These are phyloP conservation scores for Sideroxylon spinosum DNA, from an alignment of 179 eudicot genomes.

Conservation along the genomic window DNA sequence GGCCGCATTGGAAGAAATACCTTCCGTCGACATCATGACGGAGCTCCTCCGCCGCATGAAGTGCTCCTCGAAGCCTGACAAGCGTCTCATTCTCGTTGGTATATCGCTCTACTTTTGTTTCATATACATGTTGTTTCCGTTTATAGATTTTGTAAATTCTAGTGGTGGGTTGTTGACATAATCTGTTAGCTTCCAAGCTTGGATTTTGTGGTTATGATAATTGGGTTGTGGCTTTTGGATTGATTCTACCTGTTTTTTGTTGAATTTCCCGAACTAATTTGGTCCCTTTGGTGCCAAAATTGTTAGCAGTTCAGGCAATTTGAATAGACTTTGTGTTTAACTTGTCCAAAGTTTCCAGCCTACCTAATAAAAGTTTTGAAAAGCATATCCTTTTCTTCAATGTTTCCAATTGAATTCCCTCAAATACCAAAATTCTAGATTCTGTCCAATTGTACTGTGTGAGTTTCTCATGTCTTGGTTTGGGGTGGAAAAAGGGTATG, in stretches of 20 bases:
- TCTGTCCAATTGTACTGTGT: background rate
- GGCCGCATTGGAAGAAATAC: conserved; percentile 44
- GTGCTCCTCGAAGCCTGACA: conserved; percentile 59
- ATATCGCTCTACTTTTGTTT: conserved; percentile 1
- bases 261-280: background rate
- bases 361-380: background rate
- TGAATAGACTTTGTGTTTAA: background rate
- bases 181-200: background rate
- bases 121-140: background rate
- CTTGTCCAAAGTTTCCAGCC: background rate
- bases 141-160: background rate
- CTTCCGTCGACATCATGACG: conserved; percentile 48
- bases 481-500: background rate
- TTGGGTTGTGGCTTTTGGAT: background rate
- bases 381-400: background rate
- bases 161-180: background rate
- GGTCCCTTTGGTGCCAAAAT: background rate
- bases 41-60: conserved; percentile 78
- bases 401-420: background rate
- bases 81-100: conserved; percentile 63
- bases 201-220: background rate
- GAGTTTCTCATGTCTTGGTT: background rate
- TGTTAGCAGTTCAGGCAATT: background rate
- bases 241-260: background rate
- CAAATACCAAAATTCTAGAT: background rate